Conservation (phyloP, 768 basidiomycete species). For the Cantharellus anzutake region DNA sequence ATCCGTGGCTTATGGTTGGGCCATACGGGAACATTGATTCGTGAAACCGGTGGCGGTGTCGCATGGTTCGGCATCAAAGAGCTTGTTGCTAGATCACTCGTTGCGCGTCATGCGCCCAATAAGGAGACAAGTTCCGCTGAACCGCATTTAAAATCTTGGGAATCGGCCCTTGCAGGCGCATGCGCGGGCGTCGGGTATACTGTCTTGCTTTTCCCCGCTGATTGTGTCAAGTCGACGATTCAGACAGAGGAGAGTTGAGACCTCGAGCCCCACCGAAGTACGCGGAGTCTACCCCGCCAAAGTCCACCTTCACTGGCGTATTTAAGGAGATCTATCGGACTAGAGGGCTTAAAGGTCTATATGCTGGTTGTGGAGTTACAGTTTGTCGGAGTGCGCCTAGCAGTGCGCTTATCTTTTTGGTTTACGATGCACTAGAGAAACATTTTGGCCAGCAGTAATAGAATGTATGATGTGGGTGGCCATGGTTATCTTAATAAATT, state of each 20-base stretch:
- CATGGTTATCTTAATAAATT: no score
- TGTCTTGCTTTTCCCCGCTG: conserved; percentile 83
- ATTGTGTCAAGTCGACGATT: conserved; percentile 85
- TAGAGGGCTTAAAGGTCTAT: conserved; percentile 67
- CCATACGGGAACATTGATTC: conserved; percentile 80
- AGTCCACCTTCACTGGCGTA: conserved; percentile 33
- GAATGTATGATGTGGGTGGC: no score
- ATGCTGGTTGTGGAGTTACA: conserved; percentile 87
- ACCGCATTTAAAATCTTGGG: conserved; percentile 41
- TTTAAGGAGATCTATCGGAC: conserved; percentile 50
- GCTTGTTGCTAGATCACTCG: conserved; percentile 40
- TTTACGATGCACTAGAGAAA: conserved; percentile 61
- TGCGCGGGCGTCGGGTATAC: conserved; percentile 74
- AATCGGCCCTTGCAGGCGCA: conserved; percentile 75
- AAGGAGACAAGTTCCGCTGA: not conserved
- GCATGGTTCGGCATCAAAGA: conserved; percentile 91
- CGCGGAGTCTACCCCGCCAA: conserved; percentile 13
- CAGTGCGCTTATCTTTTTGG: conserved; percentile 81
- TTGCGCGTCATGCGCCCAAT: conserved; percentile 27
- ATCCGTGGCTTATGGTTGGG: conserved; percentile 88
- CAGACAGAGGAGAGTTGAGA: conserved; percentile 85
- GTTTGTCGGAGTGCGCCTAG: conserved; percentile 70
- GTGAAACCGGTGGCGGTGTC: conserved; percentile 78
- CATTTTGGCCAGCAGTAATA: conserved; percentile 24
- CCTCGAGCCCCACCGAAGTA: conserved; percentile 21